Conservation (phyloP, 345 rosid species). For the Hypericum androsaemum region DNA sequence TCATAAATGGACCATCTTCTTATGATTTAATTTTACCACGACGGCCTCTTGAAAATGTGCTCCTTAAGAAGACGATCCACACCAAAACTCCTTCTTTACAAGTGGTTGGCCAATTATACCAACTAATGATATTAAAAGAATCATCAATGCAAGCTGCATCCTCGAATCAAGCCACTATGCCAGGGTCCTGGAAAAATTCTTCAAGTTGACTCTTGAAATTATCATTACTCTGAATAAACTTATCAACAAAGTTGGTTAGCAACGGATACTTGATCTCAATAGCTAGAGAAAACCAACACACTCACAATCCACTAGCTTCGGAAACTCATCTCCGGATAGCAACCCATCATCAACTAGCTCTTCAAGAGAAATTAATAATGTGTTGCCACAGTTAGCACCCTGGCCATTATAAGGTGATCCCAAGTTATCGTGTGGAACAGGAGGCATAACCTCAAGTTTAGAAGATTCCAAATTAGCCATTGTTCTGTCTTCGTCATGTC, state of each 20-base stretch:
- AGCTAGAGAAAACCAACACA: constrained; percentile 48
- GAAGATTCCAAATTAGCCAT: too few species aligned
- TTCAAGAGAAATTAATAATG: constrained; percentile 78
- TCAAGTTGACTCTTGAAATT: constrained; percentile 52
- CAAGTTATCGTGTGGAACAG: constrained; percentile 75
- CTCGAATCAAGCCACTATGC: constrained; percentile 82
- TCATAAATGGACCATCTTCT: too few species aligned
- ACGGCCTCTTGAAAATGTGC: too few species aligned
- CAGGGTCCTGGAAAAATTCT: constrained; percentile 48
- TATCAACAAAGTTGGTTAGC: constrained; percentile 75
- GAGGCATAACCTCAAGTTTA: constrained; percentile 99
- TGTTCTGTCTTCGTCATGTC: too few species aligned
- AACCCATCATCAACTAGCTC: constrained; percentile 87
- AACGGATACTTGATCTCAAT: constrained; percentile 55
- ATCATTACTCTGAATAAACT: constrained; percentile 50
- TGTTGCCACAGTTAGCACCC: constrained; percentile 97
- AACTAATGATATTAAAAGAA: constrained; percentile 44
- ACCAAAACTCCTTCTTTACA: constrained; percentile 25
- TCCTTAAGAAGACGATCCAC: too few species aligned
- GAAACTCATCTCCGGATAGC: constrained; percentile 58
- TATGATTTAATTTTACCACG: too few species aligned
- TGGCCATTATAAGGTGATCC: constrained; percentile 93
- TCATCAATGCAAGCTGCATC: constrained; percentile 84
- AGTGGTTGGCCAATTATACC: constrained; percentile 88
- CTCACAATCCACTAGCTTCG: constrained; percentile 52